These are phyloP conservation scores for Begonia masoniana DNA, from an alignment of 306 rosid genomes.

Conservation along the genomic window DNA sequence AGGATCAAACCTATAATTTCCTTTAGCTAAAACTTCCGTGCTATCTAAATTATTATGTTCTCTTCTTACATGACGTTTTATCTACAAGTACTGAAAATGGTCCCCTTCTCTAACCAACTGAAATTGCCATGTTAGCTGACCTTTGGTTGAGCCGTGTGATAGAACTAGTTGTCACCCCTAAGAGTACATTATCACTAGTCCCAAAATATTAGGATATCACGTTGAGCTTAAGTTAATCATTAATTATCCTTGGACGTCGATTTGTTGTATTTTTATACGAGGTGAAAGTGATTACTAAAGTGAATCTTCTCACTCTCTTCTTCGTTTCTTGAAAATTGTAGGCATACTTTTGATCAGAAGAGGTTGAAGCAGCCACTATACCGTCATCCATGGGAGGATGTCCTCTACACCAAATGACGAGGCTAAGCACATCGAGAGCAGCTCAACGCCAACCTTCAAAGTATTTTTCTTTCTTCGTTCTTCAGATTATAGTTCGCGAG, in stretches of 20 bases:
- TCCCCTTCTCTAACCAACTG: too few species aligned
- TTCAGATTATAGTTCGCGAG: background rate
- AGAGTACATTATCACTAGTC: too few species aligned
- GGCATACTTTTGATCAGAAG: constrained; percentile 98
- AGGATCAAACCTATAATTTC: background rate
- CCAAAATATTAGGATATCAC: too few species aligned
- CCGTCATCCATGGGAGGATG: constrained; percentile 99
- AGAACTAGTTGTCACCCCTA: too few species aligned
- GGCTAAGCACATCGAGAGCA: constrained; percentile 5
- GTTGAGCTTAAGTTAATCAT: too few species aligned
- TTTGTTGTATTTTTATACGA: too few species aligned
- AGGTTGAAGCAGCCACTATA: constrained; percentile 95
- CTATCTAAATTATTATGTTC: background rate
- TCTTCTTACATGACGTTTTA: background rate
- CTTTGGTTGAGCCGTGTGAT: too few species aligned
- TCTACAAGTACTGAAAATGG: background rate
- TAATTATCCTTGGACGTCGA: too few species aligned
- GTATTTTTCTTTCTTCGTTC: background rate
- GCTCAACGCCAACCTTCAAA: background rate
- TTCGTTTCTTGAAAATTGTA: constrained; percentile 4
- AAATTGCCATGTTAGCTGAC: too few species aligned
- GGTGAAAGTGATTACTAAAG: too few species aligned
- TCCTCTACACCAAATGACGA: constrained; percentile 88
- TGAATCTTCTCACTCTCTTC: too few species aligned
- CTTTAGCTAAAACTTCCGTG: constrained; percentile 3